Conservation (phyloP, 108 stramenopile genomes). For the Cyclotella atomus region DNA sequence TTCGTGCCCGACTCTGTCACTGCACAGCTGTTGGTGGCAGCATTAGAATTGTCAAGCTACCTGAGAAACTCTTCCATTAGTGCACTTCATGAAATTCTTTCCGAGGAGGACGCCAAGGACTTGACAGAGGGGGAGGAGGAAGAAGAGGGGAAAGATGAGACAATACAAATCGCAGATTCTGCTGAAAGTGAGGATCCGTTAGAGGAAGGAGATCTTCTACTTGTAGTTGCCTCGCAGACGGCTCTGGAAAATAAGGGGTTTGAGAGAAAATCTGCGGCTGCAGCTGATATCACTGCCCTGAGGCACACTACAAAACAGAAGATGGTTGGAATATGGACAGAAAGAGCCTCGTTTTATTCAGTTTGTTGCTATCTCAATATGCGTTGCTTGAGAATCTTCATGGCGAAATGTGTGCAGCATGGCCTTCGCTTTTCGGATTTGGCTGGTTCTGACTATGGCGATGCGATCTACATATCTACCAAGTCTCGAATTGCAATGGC, state of each 20-base stretch:
- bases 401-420: conserved; percentile 44
- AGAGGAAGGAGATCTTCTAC: conserved; percentile 31
- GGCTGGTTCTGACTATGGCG: neutral
- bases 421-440: conserved; percentile 15
- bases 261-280: conserved; percentile 84
- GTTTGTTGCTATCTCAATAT: conserved; percentile 43
- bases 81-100: conserved; percentile 25
- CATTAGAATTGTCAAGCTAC: conserved; percentile 29
- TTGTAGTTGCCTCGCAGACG: conserved; percentile 36
- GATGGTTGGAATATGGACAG: conserved; percentile 60
- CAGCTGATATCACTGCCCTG: conserved; percentile 72
- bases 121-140: conserved; percentile 4
- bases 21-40: conserved; percentile 35
- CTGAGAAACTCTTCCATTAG: conserved; percentile 29
- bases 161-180: conserved; percentile 30
- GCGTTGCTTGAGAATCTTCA: conserved; percentile 58
- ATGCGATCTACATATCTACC: conserved; percentile 19
- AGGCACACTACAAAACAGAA: conserved; percentile 55
- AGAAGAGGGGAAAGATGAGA: conserved; percentile 15
- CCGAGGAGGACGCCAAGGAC: conserved; percentile 1
- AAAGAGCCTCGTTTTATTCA: conserved; percentile 65
- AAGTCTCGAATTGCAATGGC: conserved; percentile 31
- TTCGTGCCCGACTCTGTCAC: conserved; percentile 45
- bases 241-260: conserved; percentile 80
- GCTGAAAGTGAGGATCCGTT: conserved; percentile 70